A percentile compares a stretch with the other conserved stretches of the same genome.
Evolutionary conservation across 305 asterid species (phyloP).

Genomic region (Fraxinus xanthoxyloides): DNA sequence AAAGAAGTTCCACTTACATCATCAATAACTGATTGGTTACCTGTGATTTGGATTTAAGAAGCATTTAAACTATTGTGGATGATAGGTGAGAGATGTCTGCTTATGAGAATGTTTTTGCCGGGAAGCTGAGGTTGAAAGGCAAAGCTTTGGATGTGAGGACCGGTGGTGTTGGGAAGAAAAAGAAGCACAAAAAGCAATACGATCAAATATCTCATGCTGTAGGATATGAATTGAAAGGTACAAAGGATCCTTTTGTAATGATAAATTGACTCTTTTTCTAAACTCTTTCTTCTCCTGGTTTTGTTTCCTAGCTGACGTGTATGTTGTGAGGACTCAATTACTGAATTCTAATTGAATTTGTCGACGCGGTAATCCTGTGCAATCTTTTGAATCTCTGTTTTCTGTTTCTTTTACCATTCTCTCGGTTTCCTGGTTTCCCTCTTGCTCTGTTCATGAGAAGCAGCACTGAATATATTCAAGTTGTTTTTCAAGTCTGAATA

Average conservation of each 20-base stretch:
- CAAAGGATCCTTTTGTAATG: neutral
- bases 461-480: neutral
- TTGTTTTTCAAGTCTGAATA: neutral
- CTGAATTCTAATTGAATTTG: neutral
- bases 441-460: neutral
- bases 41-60: conserved; percentile 3
- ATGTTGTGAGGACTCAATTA: neutral
- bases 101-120: conserved; percentile 41
- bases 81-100: conserved; percentile 42
- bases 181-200: conserved; percentile 32
- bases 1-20: neutral
- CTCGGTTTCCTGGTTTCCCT: neutral
- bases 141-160: conserved; percentile 40
- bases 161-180: conserved; percentile 34
- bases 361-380: neutral
- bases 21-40: neutral
- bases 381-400: neutral
- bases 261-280: neutral
- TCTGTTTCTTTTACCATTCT: neutral
- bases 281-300: neutral
- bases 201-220: conserved; percentile 16
- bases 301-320: neutral
- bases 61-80: neutral
- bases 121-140: conserved; percentile 53
- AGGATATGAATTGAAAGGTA: conserved; percentile 29